These are phyloP conservation scores for Leishmania aethiopica DNA, from an alignment of 208 protist species.

Conservation along the genomic window DNA sequence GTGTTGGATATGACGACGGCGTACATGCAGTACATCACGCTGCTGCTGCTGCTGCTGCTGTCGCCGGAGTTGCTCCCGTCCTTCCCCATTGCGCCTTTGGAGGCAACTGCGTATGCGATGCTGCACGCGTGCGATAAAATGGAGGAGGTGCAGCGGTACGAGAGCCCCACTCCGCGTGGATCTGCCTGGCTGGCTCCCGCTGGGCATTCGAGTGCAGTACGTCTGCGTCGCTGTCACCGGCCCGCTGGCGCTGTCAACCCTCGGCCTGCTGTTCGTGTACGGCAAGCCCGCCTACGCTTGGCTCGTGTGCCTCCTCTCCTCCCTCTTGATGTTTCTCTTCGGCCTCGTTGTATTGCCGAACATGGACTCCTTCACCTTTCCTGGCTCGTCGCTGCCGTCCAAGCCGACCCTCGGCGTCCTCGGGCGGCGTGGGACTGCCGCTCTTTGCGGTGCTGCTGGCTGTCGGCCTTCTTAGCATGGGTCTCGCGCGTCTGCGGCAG, in stretches of 20 bases:
- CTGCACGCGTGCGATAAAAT: conserved; percentile 30
- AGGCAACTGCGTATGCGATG: conserved; percentile 32
- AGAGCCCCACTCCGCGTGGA: conserved; percentile 35
- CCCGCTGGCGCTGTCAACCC: conserved; percentile 47
- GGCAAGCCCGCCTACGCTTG: conserved; percentile 50
- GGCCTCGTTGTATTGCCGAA: conserved; percentile 47
- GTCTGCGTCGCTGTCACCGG: conserved; percentile 43
- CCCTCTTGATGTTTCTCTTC: conserved; percentile 61
- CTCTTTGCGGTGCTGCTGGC: conserved; percentile 32
- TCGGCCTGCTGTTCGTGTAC: conserved; percentile 55
- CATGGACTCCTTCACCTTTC: conserved; percentile 15
- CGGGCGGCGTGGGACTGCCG: conserved; percentile 33
- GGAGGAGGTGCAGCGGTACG: conserved; percentile 38
- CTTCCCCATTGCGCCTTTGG: conserved; percentile 49
- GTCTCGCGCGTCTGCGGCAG: conserved; percentile 11
- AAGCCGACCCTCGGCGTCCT: conserved; percentile 19
- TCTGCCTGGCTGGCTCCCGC: conserved; percentile 63
- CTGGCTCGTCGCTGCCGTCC: conserved; percentile 12
- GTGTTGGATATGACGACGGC: conserved; percentile 68
- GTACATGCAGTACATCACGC: conserved; percentile 76
- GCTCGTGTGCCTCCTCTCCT: conserved; percentile 34
- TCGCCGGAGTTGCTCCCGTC: conserved; percentile 42
- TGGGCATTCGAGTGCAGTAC: conserved; percentile 66
- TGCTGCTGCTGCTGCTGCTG: conserved; percentile 45
- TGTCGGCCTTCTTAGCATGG: conserved; percentile 26